Conservation (phyloP, 768 basidiomycete genomes). For the Sporobolomyces phaffii region DNA sequence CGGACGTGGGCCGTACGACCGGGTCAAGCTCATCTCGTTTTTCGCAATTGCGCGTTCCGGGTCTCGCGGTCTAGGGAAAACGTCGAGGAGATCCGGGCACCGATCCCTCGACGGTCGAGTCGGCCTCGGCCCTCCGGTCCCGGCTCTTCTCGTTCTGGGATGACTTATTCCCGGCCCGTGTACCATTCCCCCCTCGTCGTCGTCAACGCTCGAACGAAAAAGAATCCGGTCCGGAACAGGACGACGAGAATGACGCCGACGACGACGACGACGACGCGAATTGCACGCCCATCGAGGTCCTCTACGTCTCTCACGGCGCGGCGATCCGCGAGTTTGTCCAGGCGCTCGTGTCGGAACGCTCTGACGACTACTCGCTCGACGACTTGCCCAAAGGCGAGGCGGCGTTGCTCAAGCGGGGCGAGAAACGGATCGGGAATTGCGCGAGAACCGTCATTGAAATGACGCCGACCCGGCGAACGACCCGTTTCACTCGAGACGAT, state of each 20-base stretch:
- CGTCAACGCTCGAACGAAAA: too few species aligned
- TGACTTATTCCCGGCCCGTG: constrained; percentile 6
- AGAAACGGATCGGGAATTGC: constrained; percentile 32
- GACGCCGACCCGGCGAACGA: too few species aligned
- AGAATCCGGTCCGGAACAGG: too few species aligned
- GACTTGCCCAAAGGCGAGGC: constrained; percentile 4
- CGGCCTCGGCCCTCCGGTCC: not conserved
- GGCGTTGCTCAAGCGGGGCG: constrained; percentile 6
- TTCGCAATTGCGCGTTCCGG: not conserved
- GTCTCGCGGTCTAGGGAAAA: constrained; percentile 18
- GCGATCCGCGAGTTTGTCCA: constrained; percentile 31
- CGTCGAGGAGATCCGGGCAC: constrained; percentile 22
- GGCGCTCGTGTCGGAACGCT: constrained; percentile 5
- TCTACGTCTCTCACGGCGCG: constrained; percentile 36
- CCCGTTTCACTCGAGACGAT: too few species aligned
- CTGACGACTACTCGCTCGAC: not conserved
- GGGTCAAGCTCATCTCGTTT: too few species aligned
- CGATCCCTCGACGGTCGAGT: constrained; percentile 26
- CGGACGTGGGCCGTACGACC: too few species aligned
- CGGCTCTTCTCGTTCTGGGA: constrained; percentile 35
- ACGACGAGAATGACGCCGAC: too few species aligned
- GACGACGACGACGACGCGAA: too few species aligned
- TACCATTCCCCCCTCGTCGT: not conserved
- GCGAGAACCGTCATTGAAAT: constrained; percentile 29
- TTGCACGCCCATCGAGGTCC: too few species aligned